Evolutionary conservation across 2,329 filamentous ascomycete genomes (phyloP).

Genomic region (Cercospora brassicicola): DNA sequence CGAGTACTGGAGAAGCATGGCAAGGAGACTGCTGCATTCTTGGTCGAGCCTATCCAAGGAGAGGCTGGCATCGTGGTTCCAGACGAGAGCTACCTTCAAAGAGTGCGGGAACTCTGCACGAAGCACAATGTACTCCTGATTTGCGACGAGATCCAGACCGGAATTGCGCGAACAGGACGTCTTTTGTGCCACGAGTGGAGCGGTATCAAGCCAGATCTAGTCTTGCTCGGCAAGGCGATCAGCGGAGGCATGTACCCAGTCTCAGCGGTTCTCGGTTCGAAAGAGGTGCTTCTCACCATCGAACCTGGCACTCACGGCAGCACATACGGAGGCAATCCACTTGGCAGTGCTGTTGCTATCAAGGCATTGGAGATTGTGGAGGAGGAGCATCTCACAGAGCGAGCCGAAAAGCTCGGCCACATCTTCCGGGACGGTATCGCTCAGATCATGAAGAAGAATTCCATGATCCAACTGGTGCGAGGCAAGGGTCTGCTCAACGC

Average conservation of each 20-base stretch:
- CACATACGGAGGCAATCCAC: slow-evolving; percentile 96
- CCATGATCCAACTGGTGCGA: slow-evolving; percentile 77
- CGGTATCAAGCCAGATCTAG: slow-evolving; percentile 90
- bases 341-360: slow-evolving; percentile 93
- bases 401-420: slow-evolving; percentile 76
- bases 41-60: slow-evolving; percentile 95
- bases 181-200: slow-evolving; percentile 95
- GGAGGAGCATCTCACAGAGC: slow-evolving; percentile 83
- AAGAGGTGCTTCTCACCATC: slow-evolving; percentile 91
- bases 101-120: slow-evolving; percentile 81
- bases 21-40: slow-evolving; percentile 82
- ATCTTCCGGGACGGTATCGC: slow-evolving; percentile 77
- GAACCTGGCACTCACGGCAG: slow-evolving; percentile 97
- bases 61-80: slow-evolving; percentile 97
- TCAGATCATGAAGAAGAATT: slow-evolving; percentile 64
- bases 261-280: slow-evolving; percentile 81
- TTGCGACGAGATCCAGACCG: slow-evolving; percentile 97
- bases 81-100: slow-evolving; percentile 79
- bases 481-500: slow-evolving; percentile 95
- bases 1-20: slow-evolving; percentile 77
- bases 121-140: slow-evolving; percentile 95
- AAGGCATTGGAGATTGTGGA: slow-evolving; percentile 90
- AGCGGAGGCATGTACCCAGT: slow-evolving; percentile 99
- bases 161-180: slow-evolving; percentile 89
- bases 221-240: slow-evolving; percentile 95